phyloP scores from a whole-genome alignment of 75 land plant species.

The Isoetes taiwanensis region DNA sequence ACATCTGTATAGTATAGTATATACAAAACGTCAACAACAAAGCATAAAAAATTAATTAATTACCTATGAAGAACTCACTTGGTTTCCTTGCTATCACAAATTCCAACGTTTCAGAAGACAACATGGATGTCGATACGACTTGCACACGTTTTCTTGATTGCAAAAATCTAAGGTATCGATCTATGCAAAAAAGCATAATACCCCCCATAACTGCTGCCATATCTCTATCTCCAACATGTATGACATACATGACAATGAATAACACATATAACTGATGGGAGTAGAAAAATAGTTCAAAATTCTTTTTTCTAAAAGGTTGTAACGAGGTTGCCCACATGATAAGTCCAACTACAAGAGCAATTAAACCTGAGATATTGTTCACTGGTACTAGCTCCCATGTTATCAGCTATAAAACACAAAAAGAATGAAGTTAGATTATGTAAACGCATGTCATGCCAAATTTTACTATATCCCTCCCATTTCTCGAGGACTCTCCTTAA shows the following conservation, averaged over 20 bases:
- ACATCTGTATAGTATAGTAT: no score
- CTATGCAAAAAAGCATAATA: neutral
- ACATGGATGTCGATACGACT: neutral
- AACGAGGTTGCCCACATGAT: neutral
- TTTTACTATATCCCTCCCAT: no score
- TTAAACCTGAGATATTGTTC: neutral
- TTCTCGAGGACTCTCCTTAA: no score
- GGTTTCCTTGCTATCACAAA: slow-evolving; percentile 1
- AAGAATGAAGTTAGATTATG: no score
- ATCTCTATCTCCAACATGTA: neutral
- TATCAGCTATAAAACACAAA: no score
- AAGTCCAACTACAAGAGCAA: neutral
- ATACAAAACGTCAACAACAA: no score
- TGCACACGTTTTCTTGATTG: neutral
- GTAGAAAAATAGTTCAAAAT: neutral
- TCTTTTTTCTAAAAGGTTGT: neutral
- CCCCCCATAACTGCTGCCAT: neutral
- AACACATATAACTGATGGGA: neutral
- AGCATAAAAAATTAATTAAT: no score
- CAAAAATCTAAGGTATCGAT: neutral
- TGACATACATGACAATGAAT: neutral
- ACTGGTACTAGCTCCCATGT: no score
- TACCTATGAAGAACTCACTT: no score
- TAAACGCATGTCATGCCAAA: no score
- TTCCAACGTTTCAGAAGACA: neutral